phyloP scores from a whole-genome alignment of 2,329 filamentous ascomycete species.

The Boeremia lycopersici region DNA sequence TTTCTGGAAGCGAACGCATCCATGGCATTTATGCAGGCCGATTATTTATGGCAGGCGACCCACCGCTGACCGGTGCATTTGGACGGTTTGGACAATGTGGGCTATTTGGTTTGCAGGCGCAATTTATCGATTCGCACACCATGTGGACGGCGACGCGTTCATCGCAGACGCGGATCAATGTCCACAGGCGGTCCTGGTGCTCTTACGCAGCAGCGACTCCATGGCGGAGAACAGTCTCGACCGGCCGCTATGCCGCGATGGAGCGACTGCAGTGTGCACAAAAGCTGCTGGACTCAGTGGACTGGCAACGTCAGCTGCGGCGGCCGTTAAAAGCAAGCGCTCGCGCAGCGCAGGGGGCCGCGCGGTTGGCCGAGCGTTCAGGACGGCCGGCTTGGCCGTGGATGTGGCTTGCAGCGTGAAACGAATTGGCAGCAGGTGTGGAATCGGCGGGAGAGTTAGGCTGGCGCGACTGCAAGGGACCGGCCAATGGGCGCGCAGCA shows the following conservation, averaged over 20 bases:
- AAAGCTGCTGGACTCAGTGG: slow-evolving; percentile 1
- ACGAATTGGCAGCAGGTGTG: slow-evolving; percentile 9
- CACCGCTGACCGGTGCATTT: slow-evolving; percentile 2
- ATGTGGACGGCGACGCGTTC: slow-evolving; percentile 4
- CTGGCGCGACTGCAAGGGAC: not conserved
- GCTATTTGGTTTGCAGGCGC: slow-evolving; percentile 4
- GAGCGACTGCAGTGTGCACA: slow-evolving; percentile 2
- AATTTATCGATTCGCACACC: slow-evolving; percentile 10
- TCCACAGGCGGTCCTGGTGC: slow-evolving; percentile 4
- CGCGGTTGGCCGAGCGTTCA: slow-evolving; percentile 15
- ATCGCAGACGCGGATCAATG: slow-evolving; percentile 2
- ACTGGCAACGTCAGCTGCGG: slow-evolving; percentile 15
- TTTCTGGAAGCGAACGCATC: slow-evolving; percentile 3
- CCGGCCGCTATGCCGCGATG: slow-evolving; percentile 7
- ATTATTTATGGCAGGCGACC: slow-evolving; percentile 2
- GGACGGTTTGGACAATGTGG: too few relatives aligned
- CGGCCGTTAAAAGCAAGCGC: slow-evolving; percentile 14
- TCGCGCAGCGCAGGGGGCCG: slow-evolving; percentile 12
- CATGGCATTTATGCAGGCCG: slow-evolving; percentile 7
- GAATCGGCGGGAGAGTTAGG: not conserved
- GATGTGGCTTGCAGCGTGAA: slow-evolving; percentile 15
- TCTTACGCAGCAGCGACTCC: not conserved
- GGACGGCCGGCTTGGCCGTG: slow-evolving; percentile 7
- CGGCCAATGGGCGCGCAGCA: not conserved
- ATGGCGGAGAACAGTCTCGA: slow-evolving; percentile 13